Percentiles rank a stretch among this genome's conserved stretches.
Conservation (phyloP, 768 basidiomycete species). For the Lactarius hengduanensis region DNA sequence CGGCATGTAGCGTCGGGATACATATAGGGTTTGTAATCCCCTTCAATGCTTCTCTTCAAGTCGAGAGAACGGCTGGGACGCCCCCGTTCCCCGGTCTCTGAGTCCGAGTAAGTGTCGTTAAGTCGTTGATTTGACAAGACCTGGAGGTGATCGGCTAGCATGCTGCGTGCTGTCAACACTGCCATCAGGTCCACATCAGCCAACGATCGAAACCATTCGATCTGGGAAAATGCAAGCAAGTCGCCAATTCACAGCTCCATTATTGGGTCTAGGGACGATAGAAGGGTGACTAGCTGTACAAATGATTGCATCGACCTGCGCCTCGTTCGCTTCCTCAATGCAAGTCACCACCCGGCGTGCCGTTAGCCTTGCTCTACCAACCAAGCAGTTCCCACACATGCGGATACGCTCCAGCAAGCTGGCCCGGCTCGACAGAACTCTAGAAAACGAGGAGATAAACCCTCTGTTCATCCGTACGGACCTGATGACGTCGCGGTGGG, state of each 20-base stretch:
- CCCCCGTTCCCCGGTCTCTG: not conserved
- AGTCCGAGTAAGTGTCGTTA: not conserved
- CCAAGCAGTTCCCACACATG: not conserved
- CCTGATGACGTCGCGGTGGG: not conserved
- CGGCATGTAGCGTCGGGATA: not conserved
- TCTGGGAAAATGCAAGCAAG: not conserved
- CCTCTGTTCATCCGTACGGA: not conserved
- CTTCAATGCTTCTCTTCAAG: not conserved
- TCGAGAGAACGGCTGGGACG: not conserved
- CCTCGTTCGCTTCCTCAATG: not conserved
- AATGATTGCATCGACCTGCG: not conserved
- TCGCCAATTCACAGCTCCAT: not conserved
- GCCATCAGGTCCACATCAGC: not conserved
- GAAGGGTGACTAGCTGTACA: not conserved
- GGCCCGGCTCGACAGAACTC: not conserved
- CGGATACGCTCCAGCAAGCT: not conserved
- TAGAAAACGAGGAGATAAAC: slow-evolving; percentile 17
- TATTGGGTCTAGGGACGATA: not conserved
- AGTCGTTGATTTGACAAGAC: not conserved
- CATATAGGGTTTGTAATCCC: not conserved
- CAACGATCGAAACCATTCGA: not conserved
- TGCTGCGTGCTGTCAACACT: too few relatives aligned
- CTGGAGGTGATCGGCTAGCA: not conserved
- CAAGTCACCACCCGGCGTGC: not conserved
- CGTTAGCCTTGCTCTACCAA: not conserved